Conservation (phyloP, 441 rosid species). For the Croton setiger region DNA sequence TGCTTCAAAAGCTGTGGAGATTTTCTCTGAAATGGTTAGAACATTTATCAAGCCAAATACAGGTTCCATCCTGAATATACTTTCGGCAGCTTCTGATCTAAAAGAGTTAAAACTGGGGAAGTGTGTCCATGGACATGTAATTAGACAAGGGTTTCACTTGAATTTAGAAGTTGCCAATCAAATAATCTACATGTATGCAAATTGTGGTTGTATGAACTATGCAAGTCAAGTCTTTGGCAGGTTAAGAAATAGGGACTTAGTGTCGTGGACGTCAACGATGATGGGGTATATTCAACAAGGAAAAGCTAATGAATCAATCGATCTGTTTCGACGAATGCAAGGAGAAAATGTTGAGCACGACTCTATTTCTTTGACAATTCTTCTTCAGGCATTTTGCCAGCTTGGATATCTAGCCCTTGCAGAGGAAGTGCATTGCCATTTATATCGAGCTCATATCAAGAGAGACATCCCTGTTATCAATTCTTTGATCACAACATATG, state of each 20-base stretch:
- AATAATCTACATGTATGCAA: constrained; percentile 24
- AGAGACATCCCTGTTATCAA: constrained; percentile 21
- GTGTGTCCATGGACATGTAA: constrained; percentile 23
- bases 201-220: constrained; percentile 15
- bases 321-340: constrained; percentile 20
- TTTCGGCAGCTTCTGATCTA: constrained; percentile 26
- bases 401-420: constrained; percentile 26
- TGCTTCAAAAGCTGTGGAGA: constrained; percentile 19
- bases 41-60: constrained; percentile 21
- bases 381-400: constrained; percentile 30
- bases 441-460: constrained; percentile 21
- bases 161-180: constrained; percentile 29
- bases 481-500: constrained; percentile 31
- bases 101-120: constrained; percentile 23
- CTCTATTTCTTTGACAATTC: constrained; percentile 23
- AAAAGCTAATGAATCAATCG: constrained; percentile 21
- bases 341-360: constrained; percentile 24
- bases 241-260: constrained; percentile 24
- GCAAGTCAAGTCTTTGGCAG: constrained; percentile 20
- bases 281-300: constrained; percentile 22
- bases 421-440: constrained; percentile 32
- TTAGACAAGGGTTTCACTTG: constrained; percentile 17
- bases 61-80: constrained; percentile 23
- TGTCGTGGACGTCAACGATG: constrained; percentile 32
- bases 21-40: constrained; percentile 27